Base-by-base conservation (phyloP, 805 yeast species). In the Candida boidinii region DNA sequence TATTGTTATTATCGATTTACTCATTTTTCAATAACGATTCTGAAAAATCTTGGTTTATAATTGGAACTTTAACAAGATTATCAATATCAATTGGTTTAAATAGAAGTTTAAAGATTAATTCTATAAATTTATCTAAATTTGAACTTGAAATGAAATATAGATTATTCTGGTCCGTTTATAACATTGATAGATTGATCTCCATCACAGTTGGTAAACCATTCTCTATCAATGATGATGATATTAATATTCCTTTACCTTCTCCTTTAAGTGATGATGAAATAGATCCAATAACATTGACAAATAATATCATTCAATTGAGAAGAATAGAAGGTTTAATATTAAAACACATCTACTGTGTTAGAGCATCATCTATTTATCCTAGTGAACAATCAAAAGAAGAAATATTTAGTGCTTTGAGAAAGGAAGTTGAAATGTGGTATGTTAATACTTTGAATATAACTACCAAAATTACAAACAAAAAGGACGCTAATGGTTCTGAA, bases 21-120 rank as follows among this genome's bases (percentile, higher is more conserved):
- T 66, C 76, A 0, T 66, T 67, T 31, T 70, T 68, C 43, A 74
- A 70, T 39, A 66, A 68, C 9, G 49, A 61, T 25, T 73, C 73
- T 4, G 56, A 64, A 9, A 60, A 68, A 17, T 60, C 76, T 1
- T 71, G 77, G 79, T 66, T 69, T 24, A 56, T 71, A 16, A 64
- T 66, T 34, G 75, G 78, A 1, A 45, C 68, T 16, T 51, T 69
- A 20, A 54, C 66, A 39, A 48, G 78, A 41, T 38, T 68, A 30
- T 58, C 65, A 1, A 47, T 69, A 12, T 62, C 67, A 10, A 39
- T 70, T 18, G 74, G 76, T 2, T 46, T 72, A 20, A 67, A 72
- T 42, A 61, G 70, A 33, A n/a, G n/a, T n/a, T n/a, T n/a, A n/a
- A 58, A 51, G 18, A 34, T 62, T 2, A 58, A 54, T 31, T 45